A percentile compares a stretch with the other conserved stretches of the same genome.
phyloP scores from a whole-genome alignment of 2,329 filamentous ascomycete species.

The Aureobasidium sp. region DNA sequence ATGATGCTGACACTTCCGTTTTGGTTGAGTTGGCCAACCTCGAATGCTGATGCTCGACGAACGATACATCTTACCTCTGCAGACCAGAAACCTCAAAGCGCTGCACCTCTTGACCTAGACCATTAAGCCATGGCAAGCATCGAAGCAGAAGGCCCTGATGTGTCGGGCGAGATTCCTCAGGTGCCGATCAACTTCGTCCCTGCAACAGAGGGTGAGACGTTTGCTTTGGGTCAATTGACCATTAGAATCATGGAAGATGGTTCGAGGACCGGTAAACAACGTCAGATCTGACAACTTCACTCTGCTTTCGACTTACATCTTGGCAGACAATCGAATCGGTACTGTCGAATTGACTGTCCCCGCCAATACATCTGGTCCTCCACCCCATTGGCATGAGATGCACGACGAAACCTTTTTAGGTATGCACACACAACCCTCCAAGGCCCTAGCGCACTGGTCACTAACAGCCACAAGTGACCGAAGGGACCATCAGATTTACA shows the following conservation, averaged over 20 bases:
- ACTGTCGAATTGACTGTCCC: constrained; percentile 42
- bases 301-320: not conserved
- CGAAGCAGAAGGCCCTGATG: constrained; percentile 3
- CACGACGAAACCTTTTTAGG: constrained; percentile 49
- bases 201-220: constrained; percentile 39
- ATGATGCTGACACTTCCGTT: not conserved
- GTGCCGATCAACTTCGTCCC: constrained; percentile 41
- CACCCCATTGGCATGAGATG: constrained; percentile 48
- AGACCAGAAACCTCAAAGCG: not conserved
- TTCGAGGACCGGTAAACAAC: constrained; percentile 35
- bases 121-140: not conserved
- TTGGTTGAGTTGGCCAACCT: not conserved
- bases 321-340: constrained; percentile 39
- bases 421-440: not conserved
- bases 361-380: constrained; percentile 38
- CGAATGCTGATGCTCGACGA: not conserved
- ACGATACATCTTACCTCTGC: not conserved
- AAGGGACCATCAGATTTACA: constrained; percentile 44
- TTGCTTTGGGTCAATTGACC: constrained; percentile 41
- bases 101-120: not conserved
- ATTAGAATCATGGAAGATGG: constrained; percentile 46
- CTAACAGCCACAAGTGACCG: constrained; percentile 28
- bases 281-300: not conserved
- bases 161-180: constrained; percentile 23
- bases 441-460: not conserved